Evolutionary conservation across 1,284 basidiomycete species (phyloP), one percentile per base, ranked within the genome.

Genomic region (Melampsora americana): DNA sequence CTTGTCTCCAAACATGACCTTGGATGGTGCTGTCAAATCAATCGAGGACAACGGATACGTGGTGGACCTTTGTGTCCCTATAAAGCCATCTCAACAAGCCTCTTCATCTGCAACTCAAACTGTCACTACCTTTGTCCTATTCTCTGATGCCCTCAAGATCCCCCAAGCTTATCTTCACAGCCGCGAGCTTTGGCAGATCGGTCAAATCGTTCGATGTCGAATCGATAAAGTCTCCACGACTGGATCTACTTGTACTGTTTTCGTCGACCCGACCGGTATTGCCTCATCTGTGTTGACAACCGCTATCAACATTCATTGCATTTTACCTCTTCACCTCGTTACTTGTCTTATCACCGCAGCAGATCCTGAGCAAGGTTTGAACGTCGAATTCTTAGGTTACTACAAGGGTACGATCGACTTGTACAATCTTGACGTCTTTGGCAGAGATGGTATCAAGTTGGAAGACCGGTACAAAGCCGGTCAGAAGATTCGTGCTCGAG

Each of bases 1-100:
- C 83, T 82, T 99, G 42, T 88, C 87, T 68, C 79, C 85, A 68
- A 92, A 92, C 44, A 92, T 90, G 82, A 90, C 91, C 20, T 81
- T 96, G 69, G 87, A 90, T 0, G 91, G 89, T 12, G 88, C 91
- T 62, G 86, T 98, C 39, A 89, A 90, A 83, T 92, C 90, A 80
- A 85, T 91, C 44, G 96, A 99, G 84, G 96, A 99, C 81, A 93
- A 97, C 83, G 95, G 95, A 0, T 98, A 95, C 84, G 88, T 90
- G 70, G 86, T 99, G 26, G 92, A 95, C 79, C 85, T 95, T 46
- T 96, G 96, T 0, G 81, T 95, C 26, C 82, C 87, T 14, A 88
- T 89, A 42, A 83, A 69, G 82, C 65, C 77, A 30, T 56, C 56
- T n/a, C 3, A 77, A 77, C 3, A n/a, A 79, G 78, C 77, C 70